Base-by-base conservation (phyloP, 345 rosid genomes). In the Carallia pectinifolia region DNA sequence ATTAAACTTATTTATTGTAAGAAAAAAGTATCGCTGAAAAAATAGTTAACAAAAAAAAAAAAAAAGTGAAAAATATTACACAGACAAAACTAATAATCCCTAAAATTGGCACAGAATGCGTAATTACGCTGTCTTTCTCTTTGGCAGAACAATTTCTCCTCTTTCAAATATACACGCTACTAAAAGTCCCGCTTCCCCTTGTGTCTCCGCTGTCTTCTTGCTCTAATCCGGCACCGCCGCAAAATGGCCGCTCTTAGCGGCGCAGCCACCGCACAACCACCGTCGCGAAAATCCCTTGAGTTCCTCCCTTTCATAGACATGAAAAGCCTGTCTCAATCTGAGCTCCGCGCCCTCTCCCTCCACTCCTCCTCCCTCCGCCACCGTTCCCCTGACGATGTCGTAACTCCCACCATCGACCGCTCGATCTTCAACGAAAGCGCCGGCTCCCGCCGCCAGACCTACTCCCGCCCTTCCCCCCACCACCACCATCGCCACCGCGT, bases 371-470 rank as follows among this genome's bases (percentile, higher is more conserved):
- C 87, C 53, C 78, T 69, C 65, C 64, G 40, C 58, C 73, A 62
- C 58, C 55, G 80, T 52, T 76, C 16, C 31, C 1, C 27, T 7
- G 59, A 74, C 72, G 74, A 83, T 65, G 40, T 75, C 59, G 71
- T 79, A n/a, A 53, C 76, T 48, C 83, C 89, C 36, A 61, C 69
- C 39, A 76, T 90, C 38, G 93, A 90, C 81, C 89, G 80, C 44
- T 71, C 96, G 27, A 61, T 39, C 70, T 90, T 90, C 84, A 90
- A 86, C 68, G 93, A 88, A 66, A 86, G 90, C 75, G 83, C 88
- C 8, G 91, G 96, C 29, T 90, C 96, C 36, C 88, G 84, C 67
- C 86, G 85, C 53, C 96, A 90, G 75, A 85, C 87, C 63, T 90
- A 80, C 83, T 81, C 90, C 16, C 87, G 86, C 40, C 89, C 83